These are phyloP conservation scores for Gossypium arboreum DNA, from an alignment of 345 rosid species.

Conservation along the genomic window DNA sequence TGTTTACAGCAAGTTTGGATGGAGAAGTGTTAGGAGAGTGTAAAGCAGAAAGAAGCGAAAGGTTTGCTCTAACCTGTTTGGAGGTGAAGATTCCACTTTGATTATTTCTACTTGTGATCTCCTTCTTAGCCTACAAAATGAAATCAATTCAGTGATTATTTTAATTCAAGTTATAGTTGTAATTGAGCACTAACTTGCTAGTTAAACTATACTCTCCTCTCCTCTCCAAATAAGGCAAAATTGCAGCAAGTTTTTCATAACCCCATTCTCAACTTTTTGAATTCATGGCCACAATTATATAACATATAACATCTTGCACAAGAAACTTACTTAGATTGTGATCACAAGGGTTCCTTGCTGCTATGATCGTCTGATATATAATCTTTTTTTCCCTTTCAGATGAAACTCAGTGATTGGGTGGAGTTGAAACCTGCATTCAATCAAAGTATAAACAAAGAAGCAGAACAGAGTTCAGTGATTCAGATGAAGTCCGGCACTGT, in stretches of 20 bases:
- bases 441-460: slow-evolving; percentile 28
- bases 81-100: background rate
- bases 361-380: background rate
- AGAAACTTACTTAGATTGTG: background rate
- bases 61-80: background rate
- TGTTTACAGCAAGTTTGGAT: background rate
- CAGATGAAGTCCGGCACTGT: slow-evolving; percentile 57
- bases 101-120: background rate
- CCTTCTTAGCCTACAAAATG: background rate
- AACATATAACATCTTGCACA: background rate
- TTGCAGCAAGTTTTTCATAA: too few species aligned
- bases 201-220: too few species aligned
- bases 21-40: background rate
- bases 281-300: too few species aligned
- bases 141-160: background rate
- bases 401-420: slow-evolving; percentile 60
- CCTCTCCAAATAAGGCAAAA: too few species aligned
- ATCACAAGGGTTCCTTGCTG: background rate
- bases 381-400: slow-evolving; percentile 26
- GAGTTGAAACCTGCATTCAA: slow-evolving; percentile 34
- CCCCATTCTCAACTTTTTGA: too few species aligned
- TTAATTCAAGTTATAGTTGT: background rate
- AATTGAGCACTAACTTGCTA: too few species aligned
- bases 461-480: slow-evolving; percentile 32
- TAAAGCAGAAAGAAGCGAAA: background rate